A percentile compares a stretch with the other conserved stretches of the same genome.
Evolutionary conservation across 306 rosid genomes (phyloP).

Genomic region (Chamaecrista fasciculata): DNA sequence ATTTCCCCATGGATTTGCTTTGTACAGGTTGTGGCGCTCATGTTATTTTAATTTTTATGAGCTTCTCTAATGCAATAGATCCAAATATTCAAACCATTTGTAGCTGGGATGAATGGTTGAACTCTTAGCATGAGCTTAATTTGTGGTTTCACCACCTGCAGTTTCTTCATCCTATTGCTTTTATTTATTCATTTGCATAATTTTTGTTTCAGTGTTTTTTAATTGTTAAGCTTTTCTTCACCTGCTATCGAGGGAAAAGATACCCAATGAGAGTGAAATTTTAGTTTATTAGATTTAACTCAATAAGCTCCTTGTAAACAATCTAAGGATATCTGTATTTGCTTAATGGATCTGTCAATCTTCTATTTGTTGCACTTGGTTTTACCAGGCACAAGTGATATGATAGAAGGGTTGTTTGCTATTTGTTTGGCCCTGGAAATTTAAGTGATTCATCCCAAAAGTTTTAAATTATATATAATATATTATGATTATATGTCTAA

Average conservation of each 20-base stretch:
- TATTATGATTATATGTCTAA: conserved; percentile 23
- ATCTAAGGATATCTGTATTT: conserved; percentile 8
- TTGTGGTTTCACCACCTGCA: conserved; percentile 1
- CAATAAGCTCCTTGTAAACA: not conserved
- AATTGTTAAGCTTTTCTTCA: conserved; percentile 1
- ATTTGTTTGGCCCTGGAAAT: conserved; percentile 12
- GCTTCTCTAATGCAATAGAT: not conserved
- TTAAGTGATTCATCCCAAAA: conserved; percentile 13
- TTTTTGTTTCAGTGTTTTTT: conserved; percentile 3
- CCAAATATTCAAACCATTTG: not conserved
- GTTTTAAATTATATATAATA: not conserved
- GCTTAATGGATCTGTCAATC: not conserved
- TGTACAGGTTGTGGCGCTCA: not conserved
- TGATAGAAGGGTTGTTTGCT: conserved; percentile 9
- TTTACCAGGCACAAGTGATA: conserved; percentile 17
- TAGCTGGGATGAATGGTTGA: not conserved
- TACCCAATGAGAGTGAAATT: conserved; percentile 6
- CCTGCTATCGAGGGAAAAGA: not conserved
- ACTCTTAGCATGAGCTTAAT: not conserved
- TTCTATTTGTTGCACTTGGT: conserved; percentile 17
- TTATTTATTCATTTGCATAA: not conserved
- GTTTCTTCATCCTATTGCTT: not conserved
- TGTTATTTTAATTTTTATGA: not conserved
- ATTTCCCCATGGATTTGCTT: conserved; percentile 5
- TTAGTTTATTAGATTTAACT: not conserved